Conservation (phyloP, 208 protist species). For the Trypanosoma lewisi region DNA sequence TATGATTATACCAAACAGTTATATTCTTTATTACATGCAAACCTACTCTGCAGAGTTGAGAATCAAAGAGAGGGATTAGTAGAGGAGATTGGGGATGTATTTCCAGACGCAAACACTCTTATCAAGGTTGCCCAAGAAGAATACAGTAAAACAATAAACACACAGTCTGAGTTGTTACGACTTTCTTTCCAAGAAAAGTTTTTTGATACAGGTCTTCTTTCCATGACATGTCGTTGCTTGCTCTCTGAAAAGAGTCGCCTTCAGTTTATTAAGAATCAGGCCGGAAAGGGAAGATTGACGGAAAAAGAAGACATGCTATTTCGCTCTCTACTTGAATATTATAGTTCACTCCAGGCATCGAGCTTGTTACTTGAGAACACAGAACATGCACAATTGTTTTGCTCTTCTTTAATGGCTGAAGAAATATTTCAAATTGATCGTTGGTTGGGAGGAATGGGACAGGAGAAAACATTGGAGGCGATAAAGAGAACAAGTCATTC, state of each 20-base stretch:
- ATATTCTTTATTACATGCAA: constrained; percentile 64
- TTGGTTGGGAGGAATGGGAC: constrained; percentile 33
- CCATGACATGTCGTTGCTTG: constrained; percentile 68
- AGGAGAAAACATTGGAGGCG: constrained; percentile 26
- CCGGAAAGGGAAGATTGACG: constrained; percentile 32
- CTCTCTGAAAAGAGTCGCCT: constrained; percentile 49
- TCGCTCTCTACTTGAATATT: constrained; percentile 53
- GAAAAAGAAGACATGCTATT: constrained; percentile 55
- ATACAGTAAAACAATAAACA: constrained; percentile 8
- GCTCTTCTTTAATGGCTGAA: constrained; percentile 66
- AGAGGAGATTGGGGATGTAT: constrained; percentile 31
- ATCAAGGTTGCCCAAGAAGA: constrained; percentile 21
- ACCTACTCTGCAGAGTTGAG: constrained; percentile 53
- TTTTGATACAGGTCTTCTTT: constrained; percentile 45
- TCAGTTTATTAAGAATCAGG: constrained; percentile 50
- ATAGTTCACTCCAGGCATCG: constrained; percentile 56
- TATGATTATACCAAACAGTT: constrained; percentile 19
- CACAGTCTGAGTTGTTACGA: constrained; percentile 29
- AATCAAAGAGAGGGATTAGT: constrained; percentile 12
- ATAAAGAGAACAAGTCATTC: constrained; percentile 57
- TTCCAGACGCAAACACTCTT: constrained; percentile 29
- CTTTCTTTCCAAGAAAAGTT: constrained; percentile 42
- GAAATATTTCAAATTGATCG: constrained; percentile 64
- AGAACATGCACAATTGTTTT: constrained; percentile 51
- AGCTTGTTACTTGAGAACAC: constrained; percentile 32